These are phyloP conservation scores for Glycine latifolia DNA, from an alignment of 306 rosid genomes.

Conservation along the genomic window DNA sequence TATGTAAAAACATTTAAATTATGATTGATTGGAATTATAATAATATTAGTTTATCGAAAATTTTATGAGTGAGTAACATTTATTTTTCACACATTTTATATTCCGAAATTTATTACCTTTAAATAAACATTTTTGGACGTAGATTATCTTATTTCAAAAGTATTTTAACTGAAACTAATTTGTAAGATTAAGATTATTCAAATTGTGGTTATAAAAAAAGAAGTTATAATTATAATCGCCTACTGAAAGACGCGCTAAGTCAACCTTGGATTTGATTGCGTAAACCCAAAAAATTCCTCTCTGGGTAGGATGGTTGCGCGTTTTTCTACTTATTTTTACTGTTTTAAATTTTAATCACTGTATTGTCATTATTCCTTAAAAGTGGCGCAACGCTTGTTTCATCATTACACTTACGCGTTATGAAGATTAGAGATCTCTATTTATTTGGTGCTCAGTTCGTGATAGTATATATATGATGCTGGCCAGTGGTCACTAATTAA, in stretches of 20 bases:
- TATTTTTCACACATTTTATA: too few species aligned
- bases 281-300: neutral
- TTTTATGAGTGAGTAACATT: too few species aligned
- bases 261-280: neutral
- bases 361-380: too few species aligned
- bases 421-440: neutral
- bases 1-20: too few species aligned
- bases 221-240: too few species aligned
- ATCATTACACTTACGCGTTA: slow-evolving; percentile 16
- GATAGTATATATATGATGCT: neutral
- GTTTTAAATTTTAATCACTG: too few species aligned
- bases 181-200: too few species aligned
- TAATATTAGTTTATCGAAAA: too few species aligned
- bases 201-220: too few species aligned
- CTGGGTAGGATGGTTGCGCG: neutral
- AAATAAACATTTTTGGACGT: neutral
- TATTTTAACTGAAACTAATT: neutral
- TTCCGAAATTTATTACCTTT: too few species aligned
- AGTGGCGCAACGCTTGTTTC: neutral
- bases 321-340: neutral
- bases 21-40: too few species aligned
- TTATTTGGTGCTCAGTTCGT: neutral
- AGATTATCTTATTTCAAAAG: neutral
- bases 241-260: neutral
- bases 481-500: neutral